Evolutionary conservation across 1,139 yeast genomes (phyloP), one percentile per base, ranked within the genome.

Genomic region (Lodderomyces oxycetoniae): DNA sequence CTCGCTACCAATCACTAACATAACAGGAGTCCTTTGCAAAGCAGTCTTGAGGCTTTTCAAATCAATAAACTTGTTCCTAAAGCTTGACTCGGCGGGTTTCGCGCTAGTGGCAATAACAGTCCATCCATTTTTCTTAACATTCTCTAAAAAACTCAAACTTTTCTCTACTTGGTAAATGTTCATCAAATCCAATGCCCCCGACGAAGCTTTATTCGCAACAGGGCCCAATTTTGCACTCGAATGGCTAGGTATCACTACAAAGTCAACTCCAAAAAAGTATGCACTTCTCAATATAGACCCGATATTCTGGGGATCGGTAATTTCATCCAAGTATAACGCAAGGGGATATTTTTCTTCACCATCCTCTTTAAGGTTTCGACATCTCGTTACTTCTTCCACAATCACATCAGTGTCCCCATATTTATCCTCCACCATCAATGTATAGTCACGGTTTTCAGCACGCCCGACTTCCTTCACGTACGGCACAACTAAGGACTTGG

Each of bases 271-370:
- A 27, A 88, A 65, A 55, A 72, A 88, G 56, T 78, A 84, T 0
- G 95, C 93, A 1, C 89, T 74, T 50, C 97, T 66, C 21, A 87
- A 59, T 31, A 89, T 78, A 22, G 94, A 94, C 2, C 97, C 97
- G 47, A 86, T 67, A 52, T 89, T 89, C 53, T 86, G 95, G 0
- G 96, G 94, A 52, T 89, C 96, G 4, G 88, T 79, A 34, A 89
- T 71, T 41, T 85, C 89, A 55, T 88, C 96, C 28, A 88, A 58
- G 48, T 74, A 86, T 3, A 88, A 48, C 0, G 91, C 96, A 12
- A 88, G 50, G 0, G 96, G 95, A 46, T 36, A 32, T 22, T 62
- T 65, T 25, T 56, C 57, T 44, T 27, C 48, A 26, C 55, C 56
- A 43, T 22, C 45, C 38, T 12, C 46, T 32, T 17, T 15, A 7